Percentiles rank a stretch among this genome's conserved stretches.
Conservation (phyloP, 1,284 basidiomycete species). For the Puccinia novopanici region DNA sequence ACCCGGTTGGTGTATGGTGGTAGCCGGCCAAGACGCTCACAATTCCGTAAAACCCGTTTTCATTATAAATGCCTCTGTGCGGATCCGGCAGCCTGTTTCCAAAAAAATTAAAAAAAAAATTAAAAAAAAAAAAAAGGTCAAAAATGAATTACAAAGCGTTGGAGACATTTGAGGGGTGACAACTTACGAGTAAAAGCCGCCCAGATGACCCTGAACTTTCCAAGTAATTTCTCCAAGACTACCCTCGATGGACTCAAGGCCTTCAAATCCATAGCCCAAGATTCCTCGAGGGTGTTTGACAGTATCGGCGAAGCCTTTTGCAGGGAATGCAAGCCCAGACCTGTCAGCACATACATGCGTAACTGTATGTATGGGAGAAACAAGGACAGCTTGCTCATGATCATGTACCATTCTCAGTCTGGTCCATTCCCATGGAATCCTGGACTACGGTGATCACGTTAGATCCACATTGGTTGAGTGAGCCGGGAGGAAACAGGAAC, state of each 20-base stretch:
- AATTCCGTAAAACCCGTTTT: conserved; percentile 46
- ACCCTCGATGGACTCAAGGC: conserved; percentile 14
- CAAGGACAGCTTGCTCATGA: not conserved
- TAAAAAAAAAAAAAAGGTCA: not conserved
- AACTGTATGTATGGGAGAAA: no score
- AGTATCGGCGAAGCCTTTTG: conserved; percentile 48
- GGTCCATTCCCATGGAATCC: conserved; percentile 55
- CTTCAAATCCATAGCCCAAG: conserved; percentile 52
- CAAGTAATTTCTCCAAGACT: conserved; percentile 51
- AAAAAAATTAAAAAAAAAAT: no score
- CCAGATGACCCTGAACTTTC: conserved; percentile 55
- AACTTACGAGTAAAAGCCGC: conserved; percentile 51
- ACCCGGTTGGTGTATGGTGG: not conserved
- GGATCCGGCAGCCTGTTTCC: conserved; percentile 41
- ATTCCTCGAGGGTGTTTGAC: conserved; percentile 56
- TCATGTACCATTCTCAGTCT: conserved; percentile 37
- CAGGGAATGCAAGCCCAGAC: not conserved
- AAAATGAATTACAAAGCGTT: not conserved
- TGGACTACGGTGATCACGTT: conserved; percentile 55
- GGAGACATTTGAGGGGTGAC: not conserved
- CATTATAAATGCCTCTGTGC: conserved; percentile 35
- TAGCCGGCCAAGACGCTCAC: not conserved
- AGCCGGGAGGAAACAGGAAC: conserved; percentile 16
- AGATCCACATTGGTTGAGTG: conserved; percentile 14
- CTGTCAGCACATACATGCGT: not conserved